Percentiles rank a stretch among this genome's conserved stretches.
Evolutionary conservation across 768 basidiomycete species (phyloP).

Genomic region (Suillus sp.): DNA sequence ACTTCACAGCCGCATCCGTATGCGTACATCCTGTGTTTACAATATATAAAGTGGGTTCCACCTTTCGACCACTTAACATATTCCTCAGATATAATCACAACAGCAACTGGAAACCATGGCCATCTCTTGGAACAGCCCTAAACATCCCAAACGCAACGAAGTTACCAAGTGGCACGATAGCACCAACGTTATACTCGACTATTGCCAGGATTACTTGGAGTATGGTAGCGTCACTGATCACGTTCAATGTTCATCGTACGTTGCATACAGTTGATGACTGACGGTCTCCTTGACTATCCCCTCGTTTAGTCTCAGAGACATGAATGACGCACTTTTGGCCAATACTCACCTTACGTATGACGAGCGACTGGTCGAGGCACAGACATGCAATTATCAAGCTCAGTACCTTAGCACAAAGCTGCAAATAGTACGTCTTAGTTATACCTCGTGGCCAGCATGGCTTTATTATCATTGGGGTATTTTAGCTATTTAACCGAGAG

Average conservation of each 20-base stretch:
- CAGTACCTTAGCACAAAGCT: background rate
- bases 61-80: too few species aligned
- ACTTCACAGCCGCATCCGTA: background rate
- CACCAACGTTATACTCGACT: conserved; percentile 3
- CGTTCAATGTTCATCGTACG: conserved; percentile 4
- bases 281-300: background rate
- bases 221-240: background rate
- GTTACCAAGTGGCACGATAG: conserved; percentile 1
- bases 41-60: background rate
- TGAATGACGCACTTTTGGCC: background rate
- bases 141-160: background rate
- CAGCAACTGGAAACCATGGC: background rate
- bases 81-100: background rate
- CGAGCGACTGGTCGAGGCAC: background rate
- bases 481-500: conserved; percentile 2
- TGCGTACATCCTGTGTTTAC: background rate
- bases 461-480: background rate
- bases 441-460: background rate
- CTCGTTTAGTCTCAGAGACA: background rate
- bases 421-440: background rate
- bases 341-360: background rate
- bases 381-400: background rate
- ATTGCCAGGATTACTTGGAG: background rate
- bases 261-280: too few species aligned
- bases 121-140: background rate